A percentile compares a stretch with the other conserved stretches of the same genome.
Evolutionary conservation across 1,139 yeast genomes (phyloP).

Genomic region (Candida neerlandica): DNA sequence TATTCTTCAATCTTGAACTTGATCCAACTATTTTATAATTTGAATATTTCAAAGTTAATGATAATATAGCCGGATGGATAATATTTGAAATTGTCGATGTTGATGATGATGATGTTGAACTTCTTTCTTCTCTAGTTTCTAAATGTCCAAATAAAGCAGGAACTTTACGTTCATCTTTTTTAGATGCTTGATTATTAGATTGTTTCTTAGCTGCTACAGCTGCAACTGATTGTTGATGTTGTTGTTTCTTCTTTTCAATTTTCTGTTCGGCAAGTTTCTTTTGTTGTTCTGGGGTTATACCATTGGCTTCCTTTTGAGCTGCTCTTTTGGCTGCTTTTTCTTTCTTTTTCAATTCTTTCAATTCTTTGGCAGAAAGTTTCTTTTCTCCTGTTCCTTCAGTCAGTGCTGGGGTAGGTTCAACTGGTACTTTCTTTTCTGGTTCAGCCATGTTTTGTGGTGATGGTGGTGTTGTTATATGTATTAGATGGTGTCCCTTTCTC

Average conservation of each 20-base stretch:
- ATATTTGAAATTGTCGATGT: slow-evolving; percentile 64
- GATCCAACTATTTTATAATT: slow-evolving; percentile 90
- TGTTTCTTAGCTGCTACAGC: slow-evolving; percentile 58
- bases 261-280: slow-evolving; percentile 42
- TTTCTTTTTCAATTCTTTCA: slow-evolving; percentile 83
- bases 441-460: slow-evolving; percentile 6
- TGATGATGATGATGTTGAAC: slow-evolving; percentile 42
- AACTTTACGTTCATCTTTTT: slow-evolving; percentile 46
- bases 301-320: slow-evolving; percentile 58
- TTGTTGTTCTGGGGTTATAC: slow-evolving; percentile 49
- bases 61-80: slow-evolving; percentile 84
- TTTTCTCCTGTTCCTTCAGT: slow-evolving; percentile 9
- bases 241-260: slow-evolving; percentile 41
- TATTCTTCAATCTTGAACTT: slow-evolving; percentile 77
- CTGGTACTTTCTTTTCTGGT: slow-evolving; percentile 7
- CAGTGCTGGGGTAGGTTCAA: slow-evolving; percentile 9
- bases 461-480: background rate
- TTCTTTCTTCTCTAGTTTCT: slow-evolving; percentile 80
- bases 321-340: slow-evolving; percentile 92
- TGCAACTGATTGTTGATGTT: slow-evolving; percentile 12
- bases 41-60: slow-evolving; percentile 79
- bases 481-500: background rate
- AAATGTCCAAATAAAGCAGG: slow-evolving; percentile 83
- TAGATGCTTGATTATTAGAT: slow-evolving; percentile 54
- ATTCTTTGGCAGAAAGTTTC: slow-evolving; percentile 71